phyloP scores from a whole-genome alignment of 768 basidiomycete genomes.

The Russula sp. region DNA sequence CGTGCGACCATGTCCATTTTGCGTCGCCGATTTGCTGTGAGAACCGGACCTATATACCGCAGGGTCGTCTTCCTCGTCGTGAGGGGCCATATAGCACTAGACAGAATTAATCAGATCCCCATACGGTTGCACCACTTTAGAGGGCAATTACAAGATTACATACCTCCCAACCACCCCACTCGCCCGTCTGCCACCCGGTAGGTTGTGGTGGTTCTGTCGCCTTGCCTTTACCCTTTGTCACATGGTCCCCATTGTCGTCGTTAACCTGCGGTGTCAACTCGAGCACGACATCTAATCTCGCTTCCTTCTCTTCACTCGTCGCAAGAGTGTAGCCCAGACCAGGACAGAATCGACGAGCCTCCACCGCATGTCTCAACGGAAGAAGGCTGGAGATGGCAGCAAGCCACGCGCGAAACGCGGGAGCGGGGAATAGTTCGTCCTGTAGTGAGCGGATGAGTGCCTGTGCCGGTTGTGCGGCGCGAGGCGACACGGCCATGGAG shows the following conservation, averaged over 20 bases:
- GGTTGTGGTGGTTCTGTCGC: slow-evolving; percentile 35
- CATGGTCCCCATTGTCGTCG: slow-evolving; percentile 19
- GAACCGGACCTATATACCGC: slow-evolving; percentile 76
- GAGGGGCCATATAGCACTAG: slow-evolving; percentile 92
- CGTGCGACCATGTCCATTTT: slow-evolving; percentile 28
- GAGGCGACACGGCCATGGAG: slow-evolving; percentile 49
- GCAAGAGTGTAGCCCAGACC: slow-evolving; percentile 96
- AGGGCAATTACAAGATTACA: slow-evolving; percentile 33
- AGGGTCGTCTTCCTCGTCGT: slow-evolving; percentile 93
- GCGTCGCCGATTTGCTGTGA: slow-evolving; percentile 29
- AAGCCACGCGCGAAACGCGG: slow-evolving; percentile 91
- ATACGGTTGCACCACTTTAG: not conserved
- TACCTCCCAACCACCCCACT: slow-evolving; percentile 95
- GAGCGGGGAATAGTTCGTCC: slow-evolving; percentile 71
- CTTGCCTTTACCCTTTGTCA: slow-evolving; percentile 34
- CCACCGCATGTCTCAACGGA: slow-evolving; percentile 66
- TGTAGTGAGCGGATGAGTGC: slow-evolving; percentile 65
- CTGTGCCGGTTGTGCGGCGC: slow-evolving; percentile 52
- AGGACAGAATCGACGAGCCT: slow-evolving; percentile 85
- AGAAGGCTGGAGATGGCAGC: slow-evolving; percentile 66
- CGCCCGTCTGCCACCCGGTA: slow-evolving; percentile 64
- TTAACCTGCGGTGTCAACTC: slow-evolving; percentile 71
- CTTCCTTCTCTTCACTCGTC: slow-evolving; percentile 77
- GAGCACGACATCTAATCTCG: slow-evolving; percentile 80
- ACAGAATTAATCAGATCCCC: slow-evolving; percentile 5